Conservation (phyloP, 1,284 basidiomycete species). For the Phylloporus sp. region DNA sequence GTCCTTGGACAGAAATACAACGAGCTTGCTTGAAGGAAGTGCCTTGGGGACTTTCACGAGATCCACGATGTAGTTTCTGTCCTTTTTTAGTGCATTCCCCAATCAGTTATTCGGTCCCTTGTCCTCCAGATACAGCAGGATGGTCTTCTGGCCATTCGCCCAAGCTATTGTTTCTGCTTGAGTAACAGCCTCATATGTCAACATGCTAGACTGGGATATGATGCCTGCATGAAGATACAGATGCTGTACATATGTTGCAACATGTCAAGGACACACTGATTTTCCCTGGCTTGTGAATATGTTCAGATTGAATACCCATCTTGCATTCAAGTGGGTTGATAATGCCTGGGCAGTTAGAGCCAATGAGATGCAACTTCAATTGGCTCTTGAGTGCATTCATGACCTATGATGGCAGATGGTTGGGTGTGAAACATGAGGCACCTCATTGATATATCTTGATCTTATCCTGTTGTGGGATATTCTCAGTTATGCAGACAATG, state of each 20-base stretch:
- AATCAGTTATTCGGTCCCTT: background rate
- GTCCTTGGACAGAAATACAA: background rate
- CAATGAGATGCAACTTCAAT: slow-evolving; percentile 92
- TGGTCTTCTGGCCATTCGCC: background rate
- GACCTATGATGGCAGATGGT: slow-evolving; percentile 55
- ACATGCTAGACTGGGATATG: slow-evolving; percentile 94
- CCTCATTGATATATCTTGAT: slow-evolving; percentile 67
- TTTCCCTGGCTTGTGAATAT: slow-evolving; percentile 95
- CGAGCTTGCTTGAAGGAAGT: background rate
- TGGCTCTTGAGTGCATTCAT: slow-evolving; percentile 94
- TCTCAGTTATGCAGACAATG: slow-evolving; percentile 97
- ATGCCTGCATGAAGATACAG: slow-evolving; percentile 63
- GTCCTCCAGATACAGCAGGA: background rate
- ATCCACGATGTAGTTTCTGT: background rate
- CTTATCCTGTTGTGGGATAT: slow-evolving; percentile 96
- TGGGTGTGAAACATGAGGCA: background rate
- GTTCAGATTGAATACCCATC: slow-evolving; percentile 99
- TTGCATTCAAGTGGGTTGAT: slow-evolving; percentile 98
- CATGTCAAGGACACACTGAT: slow-evolving; percentile 72
- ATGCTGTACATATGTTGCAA: background rate
- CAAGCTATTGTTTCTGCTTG: slow-evolving; percentile 31
- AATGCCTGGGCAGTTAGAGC: slow-evolving; percentile 98
- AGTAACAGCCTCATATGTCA: slow-evolving; percentile 92
- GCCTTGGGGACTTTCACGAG: background rate
- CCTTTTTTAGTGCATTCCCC: background rate